Base-by-base conservation (phyloP, 2,329 filamentous ascomycete genomes). In the Cercospora nicotianae region DNA sequence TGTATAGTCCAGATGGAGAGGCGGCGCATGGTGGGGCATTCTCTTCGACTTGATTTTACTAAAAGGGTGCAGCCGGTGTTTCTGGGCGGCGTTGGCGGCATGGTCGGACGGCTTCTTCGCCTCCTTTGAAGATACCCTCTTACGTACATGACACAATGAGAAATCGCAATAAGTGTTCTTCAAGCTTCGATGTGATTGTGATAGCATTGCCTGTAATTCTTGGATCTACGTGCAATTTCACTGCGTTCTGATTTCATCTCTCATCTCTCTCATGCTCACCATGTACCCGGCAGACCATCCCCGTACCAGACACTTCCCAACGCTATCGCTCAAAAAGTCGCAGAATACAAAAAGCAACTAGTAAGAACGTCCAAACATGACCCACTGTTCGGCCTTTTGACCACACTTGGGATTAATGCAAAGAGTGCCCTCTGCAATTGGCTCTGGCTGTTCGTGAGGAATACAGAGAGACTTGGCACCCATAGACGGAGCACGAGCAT, bases 391-490 rank as follows among this genome's bases (percentile, higher is more conserved):
- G 18, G 94, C 94, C 61, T 88, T 82, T 71, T 84, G 85, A 69
- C 84, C 84, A 82, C 94, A 98, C 77, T 94, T 90, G 51, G 94
- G 94, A 85, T 92, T 97, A 75, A 94, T 85, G 79, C 95, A 99
- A 82, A 95, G 94, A 67, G 93, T 97, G 60, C 92, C 94, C 72
- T 88, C 84, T 71, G 91, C 86, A 71, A 79, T 70, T 26, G 90
- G 91, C 75, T 90, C 88, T 45, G 94, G 94, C 87, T 97, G 93
- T 70, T 95, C 91, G 74, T 94, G 94, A 60, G 90, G 90, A 83
- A 92, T 92, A 77, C 90, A 92, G 77, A 92, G 83, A 75, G 86
- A 89, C 84, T 92, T 92, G 69, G 90, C 90, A 57, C 90, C 90
- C 90, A 92, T 92, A 69, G 87, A 88, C 67, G 90, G 90, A 64